Evolutionary conservation across 805 yeast genomes (phyloP), one percentile per base, ranked within the genome.

Genomic region (Kazachstania africana): DNA sequence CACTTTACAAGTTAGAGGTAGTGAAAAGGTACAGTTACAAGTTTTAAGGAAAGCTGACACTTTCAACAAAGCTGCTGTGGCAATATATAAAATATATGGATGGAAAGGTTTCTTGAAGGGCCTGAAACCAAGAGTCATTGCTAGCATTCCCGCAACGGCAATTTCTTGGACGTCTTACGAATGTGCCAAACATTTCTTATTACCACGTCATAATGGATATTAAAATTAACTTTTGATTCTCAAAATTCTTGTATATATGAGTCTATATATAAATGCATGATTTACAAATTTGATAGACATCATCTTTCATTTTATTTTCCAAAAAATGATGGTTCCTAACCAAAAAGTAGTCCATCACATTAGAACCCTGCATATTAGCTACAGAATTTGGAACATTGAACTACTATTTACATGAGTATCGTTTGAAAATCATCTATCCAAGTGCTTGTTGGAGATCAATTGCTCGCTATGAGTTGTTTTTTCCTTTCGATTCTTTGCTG

Each of bases 121-220:
- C 15, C 65, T 84, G 46, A 75, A 78, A 50, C 97, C 98, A 28
- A 74, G 98, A 57, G 75, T 91, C 34, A 75, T 91, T 21, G 81
- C 91, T 42, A 87, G 85, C 55, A 85, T 91, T 56, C 98, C 98
- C n/a, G 77, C 94, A 27, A 88, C 98, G 4, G 97, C 97, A 13
- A 87, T 91, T 38, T 78, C 94, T 41, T 91, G 98, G 98, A 88
- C 97, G 1, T 84, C 95, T 16, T 91, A 91, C 57, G 98, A 91
- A 57, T 83, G 88, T 91, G 97, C 96, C 28, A 91, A 91, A 37
- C 65, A 62, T 40, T 59, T 60, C 42, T 39, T 62, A 10, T 28
- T n/a, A n/a, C n/a, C n/a, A n/a, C n/a, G n/a, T n/a, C n/a, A 16
- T 13, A 26, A 16, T 24, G 14, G 8, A 9, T 24, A 13, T 14